Evolutionary conservation across 805 yeast genomes (phyloP).

Genomic region (Saturnispora dispora): DNA sequence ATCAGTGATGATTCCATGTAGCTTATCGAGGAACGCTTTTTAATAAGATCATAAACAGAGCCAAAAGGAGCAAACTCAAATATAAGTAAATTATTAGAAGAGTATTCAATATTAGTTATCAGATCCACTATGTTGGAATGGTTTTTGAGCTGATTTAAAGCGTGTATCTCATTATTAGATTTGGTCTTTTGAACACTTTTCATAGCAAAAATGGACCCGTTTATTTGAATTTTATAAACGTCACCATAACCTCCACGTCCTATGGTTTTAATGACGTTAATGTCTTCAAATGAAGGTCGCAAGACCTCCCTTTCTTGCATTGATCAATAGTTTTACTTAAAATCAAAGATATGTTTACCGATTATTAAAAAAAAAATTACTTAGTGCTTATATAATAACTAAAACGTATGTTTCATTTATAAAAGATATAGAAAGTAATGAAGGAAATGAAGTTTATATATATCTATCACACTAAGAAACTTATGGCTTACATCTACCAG

Average conservation of each 20-base stretch:
- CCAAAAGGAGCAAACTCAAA: slow-evolving; percentile 35
- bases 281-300: neutral
- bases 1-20: neutral
- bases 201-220: slow-evolving; percentile 19
- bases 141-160: neutral
- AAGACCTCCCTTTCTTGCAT: neutral
- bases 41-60: slow-evolving; percentile 1
- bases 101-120: neutral
- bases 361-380: neutral
- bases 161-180: neutral
- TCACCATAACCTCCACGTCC: slow-evolving; percentile 92
- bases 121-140: neutral
- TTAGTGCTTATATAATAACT: neutral
- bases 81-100: neutral
- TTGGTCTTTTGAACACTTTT: slow-evolving; percentile 15
- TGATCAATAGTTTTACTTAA: neutral
- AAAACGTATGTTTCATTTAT: neutral
- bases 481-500: slow-evolving; percentile 96
- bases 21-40: neutral
- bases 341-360: neutral
- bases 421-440: neutral
- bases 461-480: neutral
- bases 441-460: neutral
- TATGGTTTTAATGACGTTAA: slow-evolving; percentile 21
- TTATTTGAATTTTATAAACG: slow-evolving; percentile 42